Evolutionary conservation across 2,329 filamentous ascomycete species (phyloP), one percentile per base, ranked within the genome.

Genomic region (Fusarium sacchari): DNA sequence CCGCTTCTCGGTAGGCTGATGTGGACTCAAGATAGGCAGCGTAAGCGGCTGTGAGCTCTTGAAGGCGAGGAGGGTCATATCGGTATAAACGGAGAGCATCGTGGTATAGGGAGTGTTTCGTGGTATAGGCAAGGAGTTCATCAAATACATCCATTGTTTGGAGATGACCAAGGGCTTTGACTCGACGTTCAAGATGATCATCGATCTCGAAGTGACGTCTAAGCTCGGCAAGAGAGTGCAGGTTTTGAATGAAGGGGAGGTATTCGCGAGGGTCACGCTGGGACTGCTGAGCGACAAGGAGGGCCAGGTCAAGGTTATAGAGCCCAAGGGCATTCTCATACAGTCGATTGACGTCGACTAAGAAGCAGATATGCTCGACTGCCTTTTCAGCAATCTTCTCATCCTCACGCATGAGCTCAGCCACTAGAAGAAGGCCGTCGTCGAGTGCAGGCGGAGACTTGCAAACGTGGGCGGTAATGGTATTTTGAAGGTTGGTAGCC

Each of bases 211-310:
- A 97, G 59, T 91, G 89, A 47, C 94, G 91, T 26, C 94, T 90
- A 17, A 93, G 82, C 17, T 90, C 87, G 0, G 92, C 84, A 75
- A 97, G 88, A 69, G 91, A 88, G 80, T 98, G 94, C 6, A 99
- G 88, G 40, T 91, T 91, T 79, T 97, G 95, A 57, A 99, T 90
- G 79, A 98, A 98, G 8, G 96, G 96, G 13, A 98, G 89, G 77
- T 99, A 99, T 81, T 99, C 96, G 75, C 95, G 88, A 3, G 96
- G 96, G 77, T 99, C 96, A 80, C 96, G 94, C 82, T 99, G 96
- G 1, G 95, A 96, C 80, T 98, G 95, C 79, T 99, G 96, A 2
- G 96, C 96, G 18, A 99, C 94, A 11, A 98, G 86, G 17, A 99
- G 87, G 7, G 96, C 92, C 13, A 99, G 89, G 17, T 97, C 94